Evolutionary conservation across 371 early-diverging fungal genomes (phyloP).

Genomic region (Apophysomyces sp.): DNA sequence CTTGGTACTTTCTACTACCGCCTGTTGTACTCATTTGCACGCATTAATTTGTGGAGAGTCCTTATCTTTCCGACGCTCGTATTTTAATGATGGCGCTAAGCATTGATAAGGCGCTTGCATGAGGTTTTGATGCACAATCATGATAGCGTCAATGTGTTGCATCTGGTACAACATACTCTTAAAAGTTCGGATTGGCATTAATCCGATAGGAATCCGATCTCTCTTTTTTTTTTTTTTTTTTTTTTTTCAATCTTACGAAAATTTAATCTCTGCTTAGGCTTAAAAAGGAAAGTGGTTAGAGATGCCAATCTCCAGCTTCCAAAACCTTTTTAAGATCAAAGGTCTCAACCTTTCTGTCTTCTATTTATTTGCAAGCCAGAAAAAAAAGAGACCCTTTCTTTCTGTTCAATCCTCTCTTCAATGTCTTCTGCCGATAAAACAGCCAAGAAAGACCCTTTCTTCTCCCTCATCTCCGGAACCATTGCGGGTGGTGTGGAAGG

Average conservation of each 20-base stretch:
- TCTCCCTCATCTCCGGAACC: constrained; percentile 77
- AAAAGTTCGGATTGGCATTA: not conserved
- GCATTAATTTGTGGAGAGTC: too few relatives aligned
- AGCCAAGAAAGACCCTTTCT: constrained; percentile 39
- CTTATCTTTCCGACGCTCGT: too few relatives aligned
- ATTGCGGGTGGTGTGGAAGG: constrained; percentile 90
- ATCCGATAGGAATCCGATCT: not conserved
- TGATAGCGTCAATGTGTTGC: too few relatives aligned
- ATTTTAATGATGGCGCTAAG: too few relatives aligned
- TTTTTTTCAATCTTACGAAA: too few relatives aligned
- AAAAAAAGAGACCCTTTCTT: not conserved
- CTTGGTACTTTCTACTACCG: too few relatives aligned
- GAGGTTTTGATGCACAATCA: too few relatives aligned
- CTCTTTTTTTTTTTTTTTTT: too few relatives aligned
- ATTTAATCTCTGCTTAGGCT: too few relatives aligned
- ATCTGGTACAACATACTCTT: not conserved
- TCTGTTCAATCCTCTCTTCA: not conserved
- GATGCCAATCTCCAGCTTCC: not conserved
- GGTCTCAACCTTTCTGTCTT: not conserved
- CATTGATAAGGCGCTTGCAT: too few relatives aligned
- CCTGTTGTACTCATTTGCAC: too few relatives aligned
- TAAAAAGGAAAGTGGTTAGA: not conserved
- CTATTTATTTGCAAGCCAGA: not conserved
- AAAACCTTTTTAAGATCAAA: not conserved
- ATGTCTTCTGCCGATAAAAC: not conserved